Evolutionary conservation across 202 grass and related monocot species (phyloP).

Genomic region (Elaeis oleifera): DNA sequence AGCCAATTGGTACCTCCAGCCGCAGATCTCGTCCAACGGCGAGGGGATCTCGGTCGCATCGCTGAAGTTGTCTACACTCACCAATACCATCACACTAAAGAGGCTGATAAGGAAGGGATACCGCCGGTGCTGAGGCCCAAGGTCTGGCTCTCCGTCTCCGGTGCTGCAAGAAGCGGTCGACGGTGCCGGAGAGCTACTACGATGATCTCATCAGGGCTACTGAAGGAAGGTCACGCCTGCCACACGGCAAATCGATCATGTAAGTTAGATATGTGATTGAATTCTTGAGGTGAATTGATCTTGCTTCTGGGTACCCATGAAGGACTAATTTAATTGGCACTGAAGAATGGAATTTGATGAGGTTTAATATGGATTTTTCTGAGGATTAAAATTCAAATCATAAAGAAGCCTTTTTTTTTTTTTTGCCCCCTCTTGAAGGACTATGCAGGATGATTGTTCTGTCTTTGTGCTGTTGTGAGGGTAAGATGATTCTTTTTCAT

Average conservation of each 20-base stretch:
- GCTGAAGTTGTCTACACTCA: constrained; percentile 68
- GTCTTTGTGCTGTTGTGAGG: no score
- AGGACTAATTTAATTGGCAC: no score
- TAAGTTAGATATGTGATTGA: constrained; percentile 25
- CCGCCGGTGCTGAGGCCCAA: constrained; percentile 62
- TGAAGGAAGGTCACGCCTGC: constrained; percentile 68
- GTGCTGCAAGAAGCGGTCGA: constrained; percentile 79
- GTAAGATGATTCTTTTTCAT: no score
- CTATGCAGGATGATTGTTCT: no score
- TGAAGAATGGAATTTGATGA: no score
- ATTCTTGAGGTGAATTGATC: no score
- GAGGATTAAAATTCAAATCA: no score
- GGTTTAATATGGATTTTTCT: no score
- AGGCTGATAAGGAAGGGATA: constrained; percentile 78
- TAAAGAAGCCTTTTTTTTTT: no score
- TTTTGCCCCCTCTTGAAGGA: no score
- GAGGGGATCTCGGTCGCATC: constrained; percentile 54
- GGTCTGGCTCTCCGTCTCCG: constrained; percentile 82
- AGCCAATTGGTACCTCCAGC: constrained; percentile 82
- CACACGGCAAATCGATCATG: constrained; percentile 87
- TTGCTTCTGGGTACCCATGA: no score
- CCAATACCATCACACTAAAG: constrained; percentile 64
- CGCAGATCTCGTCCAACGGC: constrained; percentile 67
- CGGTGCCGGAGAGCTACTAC: constrained; percentile 88
- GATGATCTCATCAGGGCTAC: constrained; percentile 78